These are phyloP conservation scores for Penicillium macrosclerotiorum DNA, from an alignment of 495 filamentous ascomycete genomes.

Conservation along the genomic window DNA sequence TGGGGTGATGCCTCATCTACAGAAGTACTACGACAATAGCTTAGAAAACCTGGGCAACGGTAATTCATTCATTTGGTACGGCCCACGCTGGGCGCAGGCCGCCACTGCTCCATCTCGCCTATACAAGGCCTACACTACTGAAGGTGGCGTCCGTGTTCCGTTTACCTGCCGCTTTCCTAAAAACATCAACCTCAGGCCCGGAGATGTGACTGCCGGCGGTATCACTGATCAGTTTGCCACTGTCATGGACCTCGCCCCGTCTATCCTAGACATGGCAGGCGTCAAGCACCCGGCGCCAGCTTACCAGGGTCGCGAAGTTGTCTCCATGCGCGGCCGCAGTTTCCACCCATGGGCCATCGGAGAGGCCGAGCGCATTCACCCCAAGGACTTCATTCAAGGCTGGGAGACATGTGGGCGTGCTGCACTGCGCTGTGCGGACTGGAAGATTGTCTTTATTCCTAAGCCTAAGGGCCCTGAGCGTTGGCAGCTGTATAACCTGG, in stretches of 20 bases:
- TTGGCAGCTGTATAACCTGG: constrained; percentile 50
- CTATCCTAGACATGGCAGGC: constrained; percentile 60
- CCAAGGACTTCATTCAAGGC: constrained; percentile 45
- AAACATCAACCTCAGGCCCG: constrained; percentile 21
- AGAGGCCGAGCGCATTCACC: constrained; percentile 37
- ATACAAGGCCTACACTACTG: constrained; percentile 61
- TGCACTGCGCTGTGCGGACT: constrained; percentile 45
- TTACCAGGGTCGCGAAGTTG: constrained; percentile 57
- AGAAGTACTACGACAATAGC: constrained; percentile 62
- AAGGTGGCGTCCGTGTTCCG: constrained; percentile 59
- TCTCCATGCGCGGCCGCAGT: constrained; percentile 55
- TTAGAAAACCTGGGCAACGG: constrained; percentile 59
- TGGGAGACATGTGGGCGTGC: constrained; percentile 49
- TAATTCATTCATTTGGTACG: constrained; percentile 66
- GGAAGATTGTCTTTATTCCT: constrained; percentile 51
- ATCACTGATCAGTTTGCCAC: constrained; percentile 59
- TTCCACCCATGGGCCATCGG: constrained; percentile 44
- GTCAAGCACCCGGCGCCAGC: constrained; percentile 55
- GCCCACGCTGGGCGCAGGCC: constrained; percentile 62
- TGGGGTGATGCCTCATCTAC: constrained; percentile 50
- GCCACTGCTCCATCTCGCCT: constrained; percentile 61
- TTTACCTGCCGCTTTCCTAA: constrained; percentile 53
- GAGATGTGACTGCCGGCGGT: constrained; percentile 19
- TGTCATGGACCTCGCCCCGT: constrained; percentile 63
- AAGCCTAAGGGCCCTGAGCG: constrained; percentile 47